Evolutionary conservation across 2,329 filamentous ascomycete species (phyloP).

Genomic region (Phialophora tarda): DNA sequence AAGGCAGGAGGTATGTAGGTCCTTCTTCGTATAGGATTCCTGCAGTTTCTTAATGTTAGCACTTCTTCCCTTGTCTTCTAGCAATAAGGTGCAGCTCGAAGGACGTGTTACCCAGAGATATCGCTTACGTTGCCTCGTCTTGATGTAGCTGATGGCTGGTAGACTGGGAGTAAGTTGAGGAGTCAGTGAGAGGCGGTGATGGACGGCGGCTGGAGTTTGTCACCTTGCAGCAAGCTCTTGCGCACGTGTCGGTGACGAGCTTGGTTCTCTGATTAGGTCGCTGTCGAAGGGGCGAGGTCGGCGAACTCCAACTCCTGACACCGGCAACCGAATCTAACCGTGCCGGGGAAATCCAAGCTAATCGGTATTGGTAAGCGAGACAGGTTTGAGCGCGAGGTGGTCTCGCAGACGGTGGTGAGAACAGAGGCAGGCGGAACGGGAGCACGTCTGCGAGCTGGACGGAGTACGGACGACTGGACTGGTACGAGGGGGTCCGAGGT

Average conservation of each 20-base stretch:
- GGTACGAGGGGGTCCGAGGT: neutral
- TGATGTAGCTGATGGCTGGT: neutral
- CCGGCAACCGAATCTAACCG: neutral
- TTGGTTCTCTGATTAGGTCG: neutral
- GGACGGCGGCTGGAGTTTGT: neutral
- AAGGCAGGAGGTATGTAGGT: neutral
- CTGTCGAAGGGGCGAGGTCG: constrained; percentile 1
- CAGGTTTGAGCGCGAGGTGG: neutral
- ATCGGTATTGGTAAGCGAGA: constrained; percentile 5
- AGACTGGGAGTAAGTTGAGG: no score
- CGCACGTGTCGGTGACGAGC: neutral
- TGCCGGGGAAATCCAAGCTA: constrained; percentile 1
- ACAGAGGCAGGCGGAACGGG: neutral
- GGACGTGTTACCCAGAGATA: neutral
- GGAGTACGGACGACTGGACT: neutral
- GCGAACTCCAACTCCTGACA: neutral
- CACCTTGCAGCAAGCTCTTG: constrained; percentile 13
- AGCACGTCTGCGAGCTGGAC: neutral
- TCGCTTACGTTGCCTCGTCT: neutral
- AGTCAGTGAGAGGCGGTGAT: constrained; percentile 1
- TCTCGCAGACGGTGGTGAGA: neutral
- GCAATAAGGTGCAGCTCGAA: neutral
- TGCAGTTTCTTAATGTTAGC: neutral
- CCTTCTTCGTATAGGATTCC: neutral
- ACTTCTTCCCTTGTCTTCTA: neutral